Base-by-base conservation (phyloP, 1,284 basidiomycete species). In the Puccinia polysora region DNA sequence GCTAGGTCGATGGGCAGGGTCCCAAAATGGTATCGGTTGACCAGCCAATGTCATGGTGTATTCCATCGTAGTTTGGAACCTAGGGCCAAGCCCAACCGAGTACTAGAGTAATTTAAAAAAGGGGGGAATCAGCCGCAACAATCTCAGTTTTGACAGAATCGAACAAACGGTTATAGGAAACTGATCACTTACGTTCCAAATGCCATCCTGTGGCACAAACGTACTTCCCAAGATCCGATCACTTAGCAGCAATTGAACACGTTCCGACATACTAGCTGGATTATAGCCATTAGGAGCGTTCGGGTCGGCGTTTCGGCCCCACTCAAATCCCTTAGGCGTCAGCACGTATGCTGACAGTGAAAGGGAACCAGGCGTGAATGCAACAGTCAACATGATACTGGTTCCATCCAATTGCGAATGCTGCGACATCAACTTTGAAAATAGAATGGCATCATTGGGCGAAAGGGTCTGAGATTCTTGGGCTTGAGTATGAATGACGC, bases 351-450 rank as follows among this genome's bases (percentile, higher is more conserved):
- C 89, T 50, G 93, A 93, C 49, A 99, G 83, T 32, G 92, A 96
- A 43, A 98, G 91, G 1, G 93, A 97, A 74, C 96, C 96, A 2
- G 96, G 96, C 1, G 96, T 98, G 83, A 98, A 99, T 32, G 96
- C 92, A 49, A 89, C 88, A 0, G 93, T 91, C 76, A 99, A 83
- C 80, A 94, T 96, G 77, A 97, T 93, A 5, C 91, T 91, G 59
- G 89, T 89, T 7, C 94, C 93, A 75, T 90, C 89, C 87, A 91
- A 93, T 81, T 96, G 90, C 25, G 91, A 87, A 81, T 98, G 94
- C 67, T 90, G 88, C 1, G 91, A 89, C 95, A 99, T 96, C 74
- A 97, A 84, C 82, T 92, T 94, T 56, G 91, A 92, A 81, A 97
- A 96, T 2, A 90, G 89, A 20, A 90, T 91, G n/a, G 97, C 88